A percentile compares a stretch with the other conserved stretches of the same genome.
Conservation (phyloP, 2,329 filamentous ascomycete species). For the Colletotrichum ledebouriae region DNA sequence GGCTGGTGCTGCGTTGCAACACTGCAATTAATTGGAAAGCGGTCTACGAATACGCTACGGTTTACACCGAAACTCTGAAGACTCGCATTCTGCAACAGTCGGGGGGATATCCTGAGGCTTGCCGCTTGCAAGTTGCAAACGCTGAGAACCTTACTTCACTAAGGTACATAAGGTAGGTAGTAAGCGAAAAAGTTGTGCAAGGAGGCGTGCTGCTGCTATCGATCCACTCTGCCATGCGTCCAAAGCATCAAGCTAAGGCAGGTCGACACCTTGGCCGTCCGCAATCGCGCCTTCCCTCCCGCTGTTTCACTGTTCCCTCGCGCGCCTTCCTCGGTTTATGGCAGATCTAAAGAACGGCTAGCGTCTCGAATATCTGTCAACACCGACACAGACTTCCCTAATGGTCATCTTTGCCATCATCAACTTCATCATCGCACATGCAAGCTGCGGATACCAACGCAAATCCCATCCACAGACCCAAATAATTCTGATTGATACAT, state of each 20-base stretch:
- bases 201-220: too few relatives aligned
- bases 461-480: neutral
- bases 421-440: constrained; percentile 25
- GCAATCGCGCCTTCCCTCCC: constrained; percentile 7
- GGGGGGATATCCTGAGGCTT: too few relatives aligned
- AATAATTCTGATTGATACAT: neutral
- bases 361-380: constrained; percentile 12
- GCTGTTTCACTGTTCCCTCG: constrained; percentile 6
- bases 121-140: too few relatives aligned
- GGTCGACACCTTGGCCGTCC: constrained; percentile 7
- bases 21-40: constrained; percentile 26
- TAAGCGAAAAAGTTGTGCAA: too few relatives aligned
- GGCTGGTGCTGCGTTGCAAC: constrained; percentile 22
- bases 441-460: neutral
- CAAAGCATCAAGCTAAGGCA: constrained; percentile 6
- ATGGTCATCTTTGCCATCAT: constrained; percentile 11
- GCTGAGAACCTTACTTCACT: too few relatives aligned
- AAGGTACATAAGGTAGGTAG: too few relatives aligned
- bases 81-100: neutral
- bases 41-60: too few relatives aligned
- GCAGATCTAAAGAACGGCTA: constrained; percentile 28
- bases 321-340: constrained; percentile 10
- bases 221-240: neutral
- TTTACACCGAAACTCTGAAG: neutral
- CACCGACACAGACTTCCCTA: constrained; percentile 12